Percentiles rank a stretch among this genome's conserved stretches.
phyloP scores from a whole-genome alignment of 371 early-diverging fungal genomes.

The Coemansia sp. region DNA sequence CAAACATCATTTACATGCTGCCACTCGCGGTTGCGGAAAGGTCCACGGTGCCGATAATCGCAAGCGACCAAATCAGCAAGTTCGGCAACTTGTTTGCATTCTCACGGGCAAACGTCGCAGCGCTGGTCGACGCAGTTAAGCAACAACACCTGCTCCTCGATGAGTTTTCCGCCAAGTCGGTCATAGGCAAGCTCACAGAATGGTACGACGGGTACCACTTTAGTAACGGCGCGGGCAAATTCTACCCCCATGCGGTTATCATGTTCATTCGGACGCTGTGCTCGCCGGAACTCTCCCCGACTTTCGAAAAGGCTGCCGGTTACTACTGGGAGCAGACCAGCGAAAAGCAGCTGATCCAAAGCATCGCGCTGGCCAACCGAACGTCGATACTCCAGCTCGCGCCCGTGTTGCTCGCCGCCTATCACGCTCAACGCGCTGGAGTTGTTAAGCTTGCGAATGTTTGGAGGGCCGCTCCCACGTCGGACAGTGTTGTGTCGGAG shows the following conservation, averaged over 20 bases:
- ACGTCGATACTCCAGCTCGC: neutral
- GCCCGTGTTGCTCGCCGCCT: neutral
- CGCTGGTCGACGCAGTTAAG: neutral
- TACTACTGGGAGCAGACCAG: neutral
- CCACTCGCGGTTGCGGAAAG: neutral
- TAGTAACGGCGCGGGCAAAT: neutral
- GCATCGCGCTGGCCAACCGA: neutral
- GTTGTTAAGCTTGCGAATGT: neutral
- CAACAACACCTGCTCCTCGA: neutral
- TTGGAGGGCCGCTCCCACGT: neutral
- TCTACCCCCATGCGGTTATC: neutral
- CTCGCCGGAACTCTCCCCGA: too few species aligned
- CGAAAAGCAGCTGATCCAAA: neutral
- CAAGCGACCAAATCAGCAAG: neutral
- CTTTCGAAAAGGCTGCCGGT: neutral
- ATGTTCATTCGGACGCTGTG: neutral
- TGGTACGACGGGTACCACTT: constrained; percentile 13
- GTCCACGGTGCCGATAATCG: neutral
- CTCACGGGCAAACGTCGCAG: neutral
- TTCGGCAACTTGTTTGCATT: neutral
- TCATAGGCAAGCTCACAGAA: neutral
- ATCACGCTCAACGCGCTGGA: neutral
- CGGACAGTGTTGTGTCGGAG: neutral
- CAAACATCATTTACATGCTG: neutral
- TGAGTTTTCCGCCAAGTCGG: too few species aligned